A percentile compares a stretch with the other conserved stretches of the same genome.
These are phyloP conservation scores for Xylaria sp. DNA, from an alignment of 495 filamentous ascomycete genomes.

Conservation along the genomic window DNA sequence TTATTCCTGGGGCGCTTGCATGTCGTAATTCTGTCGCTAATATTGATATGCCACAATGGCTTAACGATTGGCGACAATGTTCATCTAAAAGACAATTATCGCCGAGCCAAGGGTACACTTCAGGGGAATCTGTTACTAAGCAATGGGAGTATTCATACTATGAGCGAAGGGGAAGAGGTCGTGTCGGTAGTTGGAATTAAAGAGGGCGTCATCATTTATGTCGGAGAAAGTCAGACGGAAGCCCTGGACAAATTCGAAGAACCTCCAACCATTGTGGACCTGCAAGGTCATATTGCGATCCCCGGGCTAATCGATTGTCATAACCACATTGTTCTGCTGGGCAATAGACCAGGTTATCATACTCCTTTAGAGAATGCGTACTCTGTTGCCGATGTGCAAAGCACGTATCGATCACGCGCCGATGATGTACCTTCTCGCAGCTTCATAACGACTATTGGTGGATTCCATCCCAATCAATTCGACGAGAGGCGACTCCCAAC, in stretches of 20 bases:
- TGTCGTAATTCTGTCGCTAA: background rate
- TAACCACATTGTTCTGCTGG: constrained; percentile 39
- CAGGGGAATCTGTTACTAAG: constrained; percentile 31
- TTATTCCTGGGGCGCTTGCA: background rate
- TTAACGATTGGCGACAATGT: background rate
- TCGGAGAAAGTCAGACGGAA: constrained; percentile 32
- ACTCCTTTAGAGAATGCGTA: constrained; percentile 37
- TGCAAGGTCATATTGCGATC: constrained; percentile 30
- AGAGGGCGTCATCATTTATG: constrained; percentile 35
- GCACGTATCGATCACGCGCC: constrained; percentile 20
- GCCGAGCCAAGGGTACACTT: background rate
- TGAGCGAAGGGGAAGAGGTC: constrained; percentile 27
- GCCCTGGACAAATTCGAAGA: constrained; percentile 13
- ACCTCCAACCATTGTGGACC: constrained; percentile 26
- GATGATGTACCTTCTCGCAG: constrained; percentile 18
- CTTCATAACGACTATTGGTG: constrained; percentile 41
- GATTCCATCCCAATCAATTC: constrained; percentile 39
- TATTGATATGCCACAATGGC: background rate
- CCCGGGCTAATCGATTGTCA: constrained; percentile 40
- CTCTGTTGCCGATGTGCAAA: constrained; percentile 32
- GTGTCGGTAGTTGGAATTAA: constrained; percentile 34
- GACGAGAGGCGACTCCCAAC: constrained; percentile 35
- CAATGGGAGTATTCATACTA: constrained; percentile 39
- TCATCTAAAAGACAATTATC: background rate
- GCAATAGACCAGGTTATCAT: constrained; percentile 39